Conservation (phyloP, 768 basidiomycete species). For the Tricholoma furcatifolium region DNA sequence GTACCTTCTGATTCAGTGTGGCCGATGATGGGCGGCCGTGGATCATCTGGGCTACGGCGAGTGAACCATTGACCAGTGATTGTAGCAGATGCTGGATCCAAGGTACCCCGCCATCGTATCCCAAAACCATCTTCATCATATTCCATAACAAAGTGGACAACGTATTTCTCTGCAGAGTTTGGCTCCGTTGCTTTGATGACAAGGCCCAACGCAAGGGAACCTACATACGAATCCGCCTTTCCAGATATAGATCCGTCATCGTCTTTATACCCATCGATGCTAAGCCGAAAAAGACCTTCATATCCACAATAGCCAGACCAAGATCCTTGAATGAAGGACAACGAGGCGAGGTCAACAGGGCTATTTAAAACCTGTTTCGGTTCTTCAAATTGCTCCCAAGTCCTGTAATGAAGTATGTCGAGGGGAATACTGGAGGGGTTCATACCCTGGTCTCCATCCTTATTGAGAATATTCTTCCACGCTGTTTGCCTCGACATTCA, state of each 20-base stretch:
- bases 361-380: no score
- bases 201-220: not conserved
- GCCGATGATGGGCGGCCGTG: not conserved
- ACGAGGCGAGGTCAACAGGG: no score
- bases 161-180: not conserved
- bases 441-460: not conserved
- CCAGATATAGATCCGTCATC: not conserved
- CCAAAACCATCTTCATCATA: slow-evolving; percentile 1
- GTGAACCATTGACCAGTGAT: slow-evolving; percentile 2
- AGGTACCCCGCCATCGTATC: not conserved
- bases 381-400: no score
- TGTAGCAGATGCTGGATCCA: not conserved
- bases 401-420: no score
- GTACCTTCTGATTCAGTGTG: not conserved
- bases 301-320: not conserved
- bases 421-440: not conserved
- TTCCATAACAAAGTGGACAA: not conserved
- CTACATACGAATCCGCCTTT: not conserved
- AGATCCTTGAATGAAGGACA: no score
- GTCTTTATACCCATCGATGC: not conserved
- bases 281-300: not conserved
- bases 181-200: not conserved
- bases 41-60: not conserved
- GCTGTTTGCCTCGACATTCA: not conserved
- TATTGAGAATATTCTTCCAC: not conserved